A percentile compares a stretch with the other conserved stretches of the same genome.
Evolutionary conservation across 345 rosid species (phyloP).

Genomic region (Moringa oleifera): DNA sequence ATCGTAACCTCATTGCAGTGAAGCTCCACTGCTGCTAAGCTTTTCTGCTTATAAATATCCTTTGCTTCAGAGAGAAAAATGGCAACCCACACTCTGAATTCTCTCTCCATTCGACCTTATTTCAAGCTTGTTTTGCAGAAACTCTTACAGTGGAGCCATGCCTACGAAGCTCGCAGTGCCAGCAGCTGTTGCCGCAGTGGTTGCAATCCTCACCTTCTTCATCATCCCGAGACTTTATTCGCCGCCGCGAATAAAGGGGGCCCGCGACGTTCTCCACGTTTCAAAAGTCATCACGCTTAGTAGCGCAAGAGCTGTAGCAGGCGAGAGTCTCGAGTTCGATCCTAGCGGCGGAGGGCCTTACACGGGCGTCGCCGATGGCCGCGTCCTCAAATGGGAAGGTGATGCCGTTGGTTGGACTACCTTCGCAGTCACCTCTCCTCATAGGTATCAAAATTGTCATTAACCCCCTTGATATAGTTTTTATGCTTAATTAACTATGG

Average conservation of each 20-base stretch:
- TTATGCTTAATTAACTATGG: too few species aligned
- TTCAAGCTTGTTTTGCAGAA: too few species aligned
- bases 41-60: too few species aligned
- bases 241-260: constrained; percentile 33
- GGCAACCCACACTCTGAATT: too few species aligned
- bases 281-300: constrained; percentile 29
- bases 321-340: constrained; percentile 64
- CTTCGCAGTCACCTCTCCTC: constrained; percentile 49
- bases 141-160: too few species aligned
- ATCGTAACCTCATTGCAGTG: too few species aligned
- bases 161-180: constrained; percentile 10
- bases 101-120: too few species aligned
- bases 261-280: constrained; percentile 30
- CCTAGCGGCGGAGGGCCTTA: constrained; percentile 53
- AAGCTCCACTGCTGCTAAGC: too few species aligned
- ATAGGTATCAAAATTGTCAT: too few species aligned
- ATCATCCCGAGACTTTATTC: too few species aligned
- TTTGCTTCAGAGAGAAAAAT: too few species aligned
- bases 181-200: constrained; percentile 8
- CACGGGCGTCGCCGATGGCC: constrained; percentile 63
- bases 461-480: too few species aligned
- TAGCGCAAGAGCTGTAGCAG: constrained; percentile 59
- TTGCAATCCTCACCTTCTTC: constrained; percentile 26
- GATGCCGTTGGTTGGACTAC: constrained; percentile 44
- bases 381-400: constrained; percentile 58